Evolutionary conservation across 108 stramenopile genomes (phyloP).

Genomic region (Cyclotella distinguenda): DNA sequence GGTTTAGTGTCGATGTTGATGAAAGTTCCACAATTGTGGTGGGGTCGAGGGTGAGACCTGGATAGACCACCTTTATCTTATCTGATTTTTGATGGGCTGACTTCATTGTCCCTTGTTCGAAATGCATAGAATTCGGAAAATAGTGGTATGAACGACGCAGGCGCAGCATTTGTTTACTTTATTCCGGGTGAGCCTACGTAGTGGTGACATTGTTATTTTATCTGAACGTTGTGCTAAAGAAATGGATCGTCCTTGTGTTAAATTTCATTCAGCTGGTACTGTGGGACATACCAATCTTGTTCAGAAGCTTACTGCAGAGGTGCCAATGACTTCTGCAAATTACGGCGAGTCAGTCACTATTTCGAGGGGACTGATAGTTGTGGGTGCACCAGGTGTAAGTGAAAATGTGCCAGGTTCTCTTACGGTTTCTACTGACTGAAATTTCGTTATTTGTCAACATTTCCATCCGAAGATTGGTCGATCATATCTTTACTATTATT

Average conservation of each 20-base stretch:
- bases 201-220: neutral
- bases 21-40: slow-evolving; percentile 5
- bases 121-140: neutral
- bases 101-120: neutral
- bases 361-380: slow-evolving; percentile 8
- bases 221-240: neutral
- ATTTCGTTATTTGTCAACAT: neutral
- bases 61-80: neutral
- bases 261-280: neutral
- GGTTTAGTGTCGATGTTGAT: slow-evolving; percentile 27
- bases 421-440: neutral
- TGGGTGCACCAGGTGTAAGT: slow-evolving; percentile 7
- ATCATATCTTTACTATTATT: too few species aligned
- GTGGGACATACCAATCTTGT: neutral
- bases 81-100: neutral
- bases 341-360: slow-evolving; percentile 21
- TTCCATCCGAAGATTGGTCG: too few species aligned
- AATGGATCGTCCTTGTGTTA: too few species aligned
- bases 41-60: neutral
- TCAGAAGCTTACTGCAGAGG: slow-evolving; percentile 13
- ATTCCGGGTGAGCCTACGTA: too few species aligned
- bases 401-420: too few species aligned
- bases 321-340: neutral
- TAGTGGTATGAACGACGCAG: neutral
- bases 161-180: slow-evolving; percentile 12